Base-by-base conservation (phyloP, 2,329 filamentous ascomycete species). In the Monilinia fructicola region DNA sequence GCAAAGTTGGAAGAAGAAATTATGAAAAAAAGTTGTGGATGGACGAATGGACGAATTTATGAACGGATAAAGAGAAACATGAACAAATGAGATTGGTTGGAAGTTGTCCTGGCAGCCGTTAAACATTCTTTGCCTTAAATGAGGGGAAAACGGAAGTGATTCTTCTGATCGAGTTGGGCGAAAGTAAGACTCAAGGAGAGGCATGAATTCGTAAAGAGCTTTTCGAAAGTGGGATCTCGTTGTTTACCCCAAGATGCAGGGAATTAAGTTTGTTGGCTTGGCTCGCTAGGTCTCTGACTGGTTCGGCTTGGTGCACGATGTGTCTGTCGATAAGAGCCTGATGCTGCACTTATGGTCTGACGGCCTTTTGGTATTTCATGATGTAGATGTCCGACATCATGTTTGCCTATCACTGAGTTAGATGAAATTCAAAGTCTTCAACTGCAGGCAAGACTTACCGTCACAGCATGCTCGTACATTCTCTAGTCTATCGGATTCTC, bases 401-500 rank as follows among this genome's bases (percentile, higher is more conserved):
- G 90, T 80, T 90, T 91, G 72, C 89, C 88, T 90, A 67, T 48
- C 14, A 62, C 38, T n/a, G 53, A 18, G 61, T 74, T 71, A 78
- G 73, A 58, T 48, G 4, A 42, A 40, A 11, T 23, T 23, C 35
- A 16, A 9, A 42, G 38, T 16, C 23, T n/a, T 35, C 7, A 50
- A 23, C 14, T 54, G 38, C 31, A 63, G 16, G 31, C 44, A 21
- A n/a, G 28, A 81, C 89, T 85, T 84, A 94, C 93, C 95, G 85
- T 98, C 95, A 79, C 95, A 99, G 81, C 95, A 99, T 68, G 94
- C 93, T 76, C 95, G 85, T 71, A 99, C 95, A 77, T 99, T 97
- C 82, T 98, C 94, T 74, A 98, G 83, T 69, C 89, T 85, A 75
- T 93, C 91, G 35, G 89, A 83, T 71, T 93, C 90, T 64, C 87